These are phyloP conservation scores for Musa troglodytarum DNA, from an alignment of 176 grass and related monocot species.

Conservation along the genomic window DNA sequence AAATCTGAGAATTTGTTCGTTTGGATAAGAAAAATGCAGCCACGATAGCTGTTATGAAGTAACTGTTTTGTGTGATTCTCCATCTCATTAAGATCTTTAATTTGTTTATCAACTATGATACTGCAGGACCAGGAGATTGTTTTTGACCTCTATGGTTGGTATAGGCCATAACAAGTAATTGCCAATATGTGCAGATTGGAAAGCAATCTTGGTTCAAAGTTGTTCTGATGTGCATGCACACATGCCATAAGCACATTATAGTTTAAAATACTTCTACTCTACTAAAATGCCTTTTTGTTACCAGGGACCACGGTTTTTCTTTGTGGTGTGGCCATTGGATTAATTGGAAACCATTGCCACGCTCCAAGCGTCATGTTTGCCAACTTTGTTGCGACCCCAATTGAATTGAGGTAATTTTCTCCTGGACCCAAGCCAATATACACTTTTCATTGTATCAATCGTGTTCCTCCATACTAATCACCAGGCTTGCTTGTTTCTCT, in stretches of 20 bases:
- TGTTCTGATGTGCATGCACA: background rate
- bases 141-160: too few species aligned
- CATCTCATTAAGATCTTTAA: background rate
- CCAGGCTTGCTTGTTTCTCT: background rate
- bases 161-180: too few species aligned
- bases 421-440: background rate
- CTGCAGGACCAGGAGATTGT: background rate
- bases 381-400: conserved; percentile 72
- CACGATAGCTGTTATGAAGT: background rate
- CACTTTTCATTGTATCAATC: background rate
- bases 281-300: conserved; percentile 1
- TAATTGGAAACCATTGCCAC: conserved; percentile 63
- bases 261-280: background rate
- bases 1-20: background rate
- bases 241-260: background rate
- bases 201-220: background rate
- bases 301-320: conserved; percentile 84
- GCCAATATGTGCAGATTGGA: too few species aligned
- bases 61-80: background rate
- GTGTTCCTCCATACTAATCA: too few species aligned
- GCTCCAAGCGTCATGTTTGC: conserved; percentile 66
- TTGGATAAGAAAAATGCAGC: background rate
- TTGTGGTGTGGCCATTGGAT: conserved; percentile 64
- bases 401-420: conserved; percentile 70
- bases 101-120: background rate